These are phyloP conservation scores for Termitomyces sp. DNA, from an alignment of 768 basidiomycete species.

Conservation along the genomic window DNA sequence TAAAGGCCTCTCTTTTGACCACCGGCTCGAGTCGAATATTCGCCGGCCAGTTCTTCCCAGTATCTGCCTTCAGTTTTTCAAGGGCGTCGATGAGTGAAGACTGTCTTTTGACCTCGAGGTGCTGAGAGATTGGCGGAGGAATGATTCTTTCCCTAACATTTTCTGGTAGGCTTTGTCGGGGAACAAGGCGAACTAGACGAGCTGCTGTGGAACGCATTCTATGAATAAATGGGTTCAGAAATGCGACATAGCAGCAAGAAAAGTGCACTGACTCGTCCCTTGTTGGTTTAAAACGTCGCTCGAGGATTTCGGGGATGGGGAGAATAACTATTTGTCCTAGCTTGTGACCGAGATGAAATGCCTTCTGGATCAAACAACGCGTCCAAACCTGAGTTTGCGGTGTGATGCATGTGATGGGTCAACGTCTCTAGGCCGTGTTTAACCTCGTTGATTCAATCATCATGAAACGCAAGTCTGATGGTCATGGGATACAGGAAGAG, in stretches of 20 bases:
- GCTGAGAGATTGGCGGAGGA: conserved; percentile 30
- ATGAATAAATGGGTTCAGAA: background rate
- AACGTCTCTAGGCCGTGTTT: background rate
- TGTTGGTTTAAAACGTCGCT: background rate
- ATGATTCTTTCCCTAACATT: conserved; percentile 24
- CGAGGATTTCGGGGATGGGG: background rate
- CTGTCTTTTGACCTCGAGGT: conserved; percentile 26
- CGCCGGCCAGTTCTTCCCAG: conserved; percentile 36
- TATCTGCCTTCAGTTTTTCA: conserved; percentile 27
- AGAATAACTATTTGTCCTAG: conserved; percentile 1
- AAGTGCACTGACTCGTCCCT: background rate
- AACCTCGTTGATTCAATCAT: background rate
- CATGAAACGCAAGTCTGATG: conserved; percentile 14
- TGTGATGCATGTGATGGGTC: no score
- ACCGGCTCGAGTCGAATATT: conserved; percentile 45
- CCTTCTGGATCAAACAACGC: conserved; percentile 3
- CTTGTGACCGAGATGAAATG: background rate
- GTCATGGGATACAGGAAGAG: background rate
- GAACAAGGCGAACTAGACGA: conserved; percentile 35
- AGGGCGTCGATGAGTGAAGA: conserved; percentile 34
- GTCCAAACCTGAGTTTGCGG: no score
- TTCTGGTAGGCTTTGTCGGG: conserved; percentile 27
- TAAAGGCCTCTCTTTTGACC: conserved; percentile 36
- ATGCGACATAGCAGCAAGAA: background rate
- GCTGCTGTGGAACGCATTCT: conserved; percentile 34